A percentile compares a stretch with the other conserved stretches of the same genome.
phyloP scores from a whole-genome alignment of 2,329 filamentous ascomycete species.

The Chaetomiaceae sp. region DNA sequence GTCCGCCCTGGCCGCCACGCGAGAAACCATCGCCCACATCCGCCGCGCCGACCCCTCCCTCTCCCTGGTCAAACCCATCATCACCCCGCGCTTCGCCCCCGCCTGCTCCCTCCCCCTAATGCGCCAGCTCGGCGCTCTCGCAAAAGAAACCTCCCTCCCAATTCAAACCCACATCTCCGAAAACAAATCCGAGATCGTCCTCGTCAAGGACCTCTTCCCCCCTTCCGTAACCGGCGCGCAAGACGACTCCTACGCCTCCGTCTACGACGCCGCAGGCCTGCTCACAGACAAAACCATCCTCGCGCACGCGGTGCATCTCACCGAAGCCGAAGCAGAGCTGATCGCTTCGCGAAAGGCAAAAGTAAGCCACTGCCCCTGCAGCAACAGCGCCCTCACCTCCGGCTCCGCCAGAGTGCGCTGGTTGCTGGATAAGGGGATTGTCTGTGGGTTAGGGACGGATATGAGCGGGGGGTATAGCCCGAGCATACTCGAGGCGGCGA shows the following conservation, averaged over 20 bases:
- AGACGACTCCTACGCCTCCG: constrained; percentile 59
- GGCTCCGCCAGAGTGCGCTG: constrained; percentile 72
- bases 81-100: constrained; percentile 70
- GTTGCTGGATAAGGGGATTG: constrained; percentile 69
- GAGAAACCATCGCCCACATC: constrained; percentile 62
- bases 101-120: constrained; percentile 60
- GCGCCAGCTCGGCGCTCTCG: constrained; percentile 58
- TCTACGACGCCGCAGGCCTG: constrained; percentile 72
- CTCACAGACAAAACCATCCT: constrained; percentile 72
- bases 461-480: constrained; percentile 83
- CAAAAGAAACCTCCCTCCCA: constrained; percentile 52
- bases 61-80: constrained; percentile 67
- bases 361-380: constrained; percentile 81
- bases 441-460: constrained; percentile 85
- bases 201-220: constrained; percentile 70
- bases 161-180: constrained; percentile 90
- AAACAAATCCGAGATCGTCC: constrained; percentile 66
- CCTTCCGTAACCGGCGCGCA: background rate
- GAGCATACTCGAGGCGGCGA: constrained; percentile 74
- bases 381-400: constrained; percentile 76
- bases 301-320: constrained; percentile 79
- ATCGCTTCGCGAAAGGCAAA: constrained; percentile 60
- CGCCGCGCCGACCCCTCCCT: constrained; percentile 59
- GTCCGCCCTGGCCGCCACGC: constrained; percentile 52
- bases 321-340: constrained; percentile 59